phyloP scores from a whole-genome alignment of 805 yeast species.

The Monosporozyma servazzii region DNA sequence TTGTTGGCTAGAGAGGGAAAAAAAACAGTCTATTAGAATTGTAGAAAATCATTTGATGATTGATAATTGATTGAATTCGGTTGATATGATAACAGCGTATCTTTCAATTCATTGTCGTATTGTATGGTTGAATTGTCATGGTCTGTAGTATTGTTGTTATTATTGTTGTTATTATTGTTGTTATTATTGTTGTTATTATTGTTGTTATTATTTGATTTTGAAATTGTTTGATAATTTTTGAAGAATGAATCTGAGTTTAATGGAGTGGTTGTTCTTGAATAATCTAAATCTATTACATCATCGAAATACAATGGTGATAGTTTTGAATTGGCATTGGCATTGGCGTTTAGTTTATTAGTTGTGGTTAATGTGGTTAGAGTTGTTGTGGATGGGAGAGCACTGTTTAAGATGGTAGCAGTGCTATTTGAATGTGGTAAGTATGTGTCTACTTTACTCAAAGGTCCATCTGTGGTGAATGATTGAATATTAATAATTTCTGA shows the following conservation, averaged over 20 bases:
- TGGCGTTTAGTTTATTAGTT: not conserved
- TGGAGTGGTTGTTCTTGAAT: not conserved
- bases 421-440: not conserved
- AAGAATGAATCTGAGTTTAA: not conserved
- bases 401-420: not conserved
- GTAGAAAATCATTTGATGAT: not conserved
- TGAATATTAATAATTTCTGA: conserved; percentile 17
- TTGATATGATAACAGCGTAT: conserved; percentile 1
- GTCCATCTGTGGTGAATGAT: conserved; percentile 23
- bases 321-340: not conserved
- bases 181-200: no score
- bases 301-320: not conserved
- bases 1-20: no score
- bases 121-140: not conserved
- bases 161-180: no score
- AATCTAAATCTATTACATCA: not conserved
- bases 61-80: not conserved
- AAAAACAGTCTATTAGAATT: not conserved
- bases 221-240: not conserved
- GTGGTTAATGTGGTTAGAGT: not conserved
- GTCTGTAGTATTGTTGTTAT: no score
- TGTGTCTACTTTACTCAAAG: conserved; percentile 11
- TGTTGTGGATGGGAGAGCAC: not conserved
- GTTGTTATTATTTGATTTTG: not conserved
- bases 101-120: not conserved